Evolutionary conservation across 495 filamentous ascomycete genomes (phyloP), one percentile per base, ranked within the genome.

Genomic region (Aspergillus funiculosus): DNA sequence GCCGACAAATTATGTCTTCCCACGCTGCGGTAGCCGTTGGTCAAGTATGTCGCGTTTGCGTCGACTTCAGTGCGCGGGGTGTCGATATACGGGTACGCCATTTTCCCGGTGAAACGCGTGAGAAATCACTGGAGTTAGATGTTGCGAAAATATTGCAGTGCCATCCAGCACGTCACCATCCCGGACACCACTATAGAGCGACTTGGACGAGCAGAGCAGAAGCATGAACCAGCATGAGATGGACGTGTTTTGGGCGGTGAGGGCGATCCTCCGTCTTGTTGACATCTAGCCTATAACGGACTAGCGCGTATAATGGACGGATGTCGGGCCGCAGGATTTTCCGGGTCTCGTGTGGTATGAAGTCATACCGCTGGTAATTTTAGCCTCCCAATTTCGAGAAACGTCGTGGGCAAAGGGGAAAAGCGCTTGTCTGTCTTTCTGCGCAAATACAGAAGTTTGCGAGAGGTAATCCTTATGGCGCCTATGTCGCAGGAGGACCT

Each of bases 1-100:
- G 88, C 82, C 46, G 79, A 78, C 29, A 78, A 64, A 37, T 73
- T 62, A 25, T 63, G 66, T 48, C 68, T 58, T 32, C 64, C 66
- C 36, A 54, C 66, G 58, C 70, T 73, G 52, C 70, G 70, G 49
- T 64, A 63, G 32, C 71, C 74, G 51, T 79, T 78, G 40, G 77
- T 82, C 44, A 91, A 70, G 62, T 80, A 87, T 52, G 86, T 91
- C 67, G 77, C 79, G 76, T 94, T 85, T 51, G 83, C 86, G 58
- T 72, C 71, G 30, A 80, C 59, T 63, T 88, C 83, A 46, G 85
- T 89, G 53, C 82, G 77, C 55, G 86, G 87, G 44, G 86, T 87
- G 66, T 87, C 85, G 63, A 91, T 78, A 50, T 79, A 82, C 41
- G 71, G 69, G 39, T 62, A 62, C 50, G 65, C 63, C 69, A 73